A percentile compares a stretch with the other conserved stretches of the same genome.
Evolutionary conservation across 2,329 filamentous ascomycete species (phyloP).

Genomic region (Cladosporium sp.): DNA sequence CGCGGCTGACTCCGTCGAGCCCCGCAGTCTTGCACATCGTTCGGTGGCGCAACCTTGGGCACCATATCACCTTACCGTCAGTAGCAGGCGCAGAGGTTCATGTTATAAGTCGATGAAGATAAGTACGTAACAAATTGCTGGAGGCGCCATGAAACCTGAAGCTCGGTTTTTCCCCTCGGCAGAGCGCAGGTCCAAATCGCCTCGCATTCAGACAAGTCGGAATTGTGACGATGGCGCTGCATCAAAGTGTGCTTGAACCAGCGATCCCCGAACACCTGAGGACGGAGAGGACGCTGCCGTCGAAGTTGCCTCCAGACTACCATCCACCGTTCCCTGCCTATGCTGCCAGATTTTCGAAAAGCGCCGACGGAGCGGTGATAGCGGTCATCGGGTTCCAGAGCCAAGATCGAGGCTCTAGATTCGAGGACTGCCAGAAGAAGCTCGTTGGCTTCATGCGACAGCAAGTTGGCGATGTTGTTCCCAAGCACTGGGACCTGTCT

Average conservation of each 20-base stretch:
- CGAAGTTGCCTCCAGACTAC: constrained; percentile 22
- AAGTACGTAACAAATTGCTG: too few species aligned
- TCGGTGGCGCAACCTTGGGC: too few species aligned
- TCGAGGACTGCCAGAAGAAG: constrained; percentile 11
- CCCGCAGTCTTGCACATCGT: too few species aligned
- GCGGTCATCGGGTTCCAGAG: constrained; percentile 32
- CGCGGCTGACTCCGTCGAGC: too few species aligned
- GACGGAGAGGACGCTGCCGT: constrained; percentile 14
- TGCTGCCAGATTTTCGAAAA: constrained; percentile 28
- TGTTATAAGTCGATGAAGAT: too few species aligned
- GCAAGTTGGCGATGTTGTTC: constrained; percentile 14
- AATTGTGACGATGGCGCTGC: neutral
- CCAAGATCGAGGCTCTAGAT: neutral
- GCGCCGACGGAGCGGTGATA: constrained; percentile 30
- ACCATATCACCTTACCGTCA: too few species aligned
- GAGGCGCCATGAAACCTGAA: too few species aligned
- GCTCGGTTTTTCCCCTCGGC: too few species aligned
- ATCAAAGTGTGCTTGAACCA: constrained; percentile 13
- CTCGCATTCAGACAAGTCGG: too few species aligned
- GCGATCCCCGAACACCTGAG: constrained; percentile 19
- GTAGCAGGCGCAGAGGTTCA: too few species aligned
- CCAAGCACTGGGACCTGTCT: constrained; percentile 30
- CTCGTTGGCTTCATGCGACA: constrained; percentile 19
- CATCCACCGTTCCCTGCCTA: constrained; percentile 29
- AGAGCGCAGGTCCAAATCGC: too few species aligned